Base-by-base conservation (phyloP, 2,329 filamentous ascomycete species). In the Exophiala sp. region DNA sequence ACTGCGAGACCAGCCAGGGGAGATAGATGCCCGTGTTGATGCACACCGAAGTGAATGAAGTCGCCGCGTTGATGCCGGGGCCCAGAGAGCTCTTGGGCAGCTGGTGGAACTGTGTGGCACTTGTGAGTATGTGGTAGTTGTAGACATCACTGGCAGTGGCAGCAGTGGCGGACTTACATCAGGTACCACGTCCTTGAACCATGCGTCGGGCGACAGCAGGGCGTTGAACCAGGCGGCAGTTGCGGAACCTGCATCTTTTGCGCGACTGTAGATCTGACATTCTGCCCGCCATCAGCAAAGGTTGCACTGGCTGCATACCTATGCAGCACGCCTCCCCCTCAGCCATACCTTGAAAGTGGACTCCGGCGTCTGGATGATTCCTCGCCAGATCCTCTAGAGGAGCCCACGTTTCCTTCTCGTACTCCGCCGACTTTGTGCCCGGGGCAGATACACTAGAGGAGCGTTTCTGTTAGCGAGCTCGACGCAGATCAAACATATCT, bases 1-100 rank as follows among this genome's bases (percentile, higher is more conserved):
- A 94, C 69, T 93, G 83, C 0, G 86, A 85, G 0, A 86, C 73
- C 0, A 97, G 81, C 81, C 86, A 96, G 2, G 87, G 81, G 1
- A 96, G 80, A 68, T 95, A 96, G 48, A 95, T 70, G 34, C 86
- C 81, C 0, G 87, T 86, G 70, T 97, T 96, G 66, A 96, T 91
- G 70, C 90, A 96, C 29, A 95, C 83, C 1, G 86, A 91, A 5
- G 80, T 88, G 67, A 93, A 95, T 46, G 77, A 73, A 44, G 80
- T 86, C 16, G 81, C 89, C 10, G 83, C 84, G 53, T 88, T 82
- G 46, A 83, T 78, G 14, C 79, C 86, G 0, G 70, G 60, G 0
- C 80, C 78, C 1, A 95, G 70, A 58, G 84, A 74, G n/a, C 23
- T 35, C 29, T 74, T 65, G 4, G 75, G 63, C 2, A 90, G 67